phyloP scores from a whole-genome alignment of 2,329 filamentous ascomycete species.

The Verticillium isaacii region DNA sequence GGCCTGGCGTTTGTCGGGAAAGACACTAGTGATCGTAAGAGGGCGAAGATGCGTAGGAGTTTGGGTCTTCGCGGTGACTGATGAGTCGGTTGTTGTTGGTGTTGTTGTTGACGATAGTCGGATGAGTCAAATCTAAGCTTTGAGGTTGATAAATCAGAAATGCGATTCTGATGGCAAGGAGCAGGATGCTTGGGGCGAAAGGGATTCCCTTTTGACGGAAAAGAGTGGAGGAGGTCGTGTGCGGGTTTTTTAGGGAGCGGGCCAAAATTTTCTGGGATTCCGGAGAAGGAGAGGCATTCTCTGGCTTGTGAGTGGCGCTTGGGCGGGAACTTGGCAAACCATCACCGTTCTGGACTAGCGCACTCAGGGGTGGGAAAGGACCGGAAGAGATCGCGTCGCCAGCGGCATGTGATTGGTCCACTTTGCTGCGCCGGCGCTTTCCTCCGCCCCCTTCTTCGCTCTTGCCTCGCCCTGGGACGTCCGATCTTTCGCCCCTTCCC shows the following conservation, averaged over 20 bases:
- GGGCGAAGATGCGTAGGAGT: not conserved
- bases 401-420: not conserved
- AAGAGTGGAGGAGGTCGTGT: conserved; percentile 10
- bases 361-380: not conserved
- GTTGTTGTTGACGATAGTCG: not conserved
- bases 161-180: not conserved
- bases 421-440: not conserved
- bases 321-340: not conserved
- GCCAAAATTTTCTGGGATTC: conserved; percentile 10
- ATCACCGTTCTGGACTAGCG: not conserved
- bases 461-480: not conserved
- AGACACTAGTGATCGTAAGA: not conserved
- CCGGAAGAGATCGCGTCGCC: not conserved
- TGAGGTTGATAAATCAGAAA: not conserved
- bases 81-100: not conserved
- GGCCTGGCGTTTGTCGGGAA: not conserved
- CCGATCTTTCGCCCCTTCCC: not conserved
- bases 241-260: conserved; percentile 15
- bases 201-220: not conserved
- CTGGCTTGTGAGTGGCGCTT: not conserved
- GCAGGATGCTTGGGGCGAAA: not conserved
- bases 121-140: not conserved
- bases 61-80: not conserved
- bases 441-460: not conserved
- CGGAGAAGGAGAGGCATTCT: conserved; percentile 9